phyloP scores from a whole-genome alignment of 805 yeast species.

The Schizosaccharomyces cryophilus region DNA sequence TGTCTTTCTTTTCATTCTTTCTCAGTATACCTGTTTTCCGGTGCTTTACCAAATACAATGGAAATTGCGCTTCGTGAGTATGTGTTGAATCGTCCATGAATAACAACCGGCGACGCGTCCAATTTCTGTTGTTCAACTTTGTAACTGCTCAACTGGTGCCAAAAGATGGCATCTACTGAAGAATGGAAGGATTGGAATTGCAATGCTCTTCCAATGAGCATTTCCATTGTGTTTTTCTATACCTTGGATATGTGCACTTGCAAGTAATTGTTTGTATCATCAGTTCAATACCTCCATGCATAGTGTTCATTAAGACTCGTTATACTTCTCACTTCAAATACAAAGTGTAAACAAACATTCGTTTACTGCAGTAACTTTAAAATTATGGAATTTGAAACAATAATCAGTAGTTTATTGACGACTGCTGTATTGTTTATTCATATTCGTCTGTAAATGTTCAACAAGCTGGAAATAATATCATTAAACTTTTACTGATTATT shows the following conservation, averaged over 20 bases:
- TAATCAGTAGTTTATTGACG: no score
- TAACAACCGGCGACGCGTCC: not conserved
- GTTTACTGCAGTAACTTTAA: not conserved
- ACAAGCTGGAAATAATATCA: no score
- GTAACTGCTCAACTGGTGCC: slow-evolving; percentile 42
- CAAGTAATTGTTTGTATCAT: slow-evolving; percentile 9
- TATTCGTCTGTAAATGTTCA: no score
- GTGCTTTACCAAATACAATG: not conserved
- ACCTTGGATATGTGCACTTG: slow-evolving; percentile 25
- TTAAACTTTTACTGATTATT: no score
- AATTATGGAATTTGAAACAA: no score
- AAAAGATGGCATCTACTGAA: slow-evolving; percentile 69
- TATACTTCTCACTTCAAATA: no score
- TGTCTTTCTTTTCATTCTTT: not conserved
- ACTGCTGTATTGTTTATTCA: no score
- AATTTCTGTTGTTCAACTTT: slow-evolving; percentile 28
- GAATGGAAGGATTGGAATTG: slow-evolving; percentile 34
- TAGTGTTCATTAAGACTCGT: no score
- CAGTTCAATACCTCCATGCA: no score
- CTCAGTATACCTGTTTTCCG: not conserved
- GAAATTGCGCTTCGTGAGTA: not conserved
- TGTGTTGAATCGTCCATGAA: not conserved
- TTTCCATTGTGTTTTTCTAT: slow-evolving; percentile 20
- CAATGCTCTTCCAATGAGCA: not conserved
- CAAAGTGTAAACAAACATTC: not conserved